Conservation (phyloP, 352 stramenopile genomes). For the Pythium scleroteichum region DNA sequence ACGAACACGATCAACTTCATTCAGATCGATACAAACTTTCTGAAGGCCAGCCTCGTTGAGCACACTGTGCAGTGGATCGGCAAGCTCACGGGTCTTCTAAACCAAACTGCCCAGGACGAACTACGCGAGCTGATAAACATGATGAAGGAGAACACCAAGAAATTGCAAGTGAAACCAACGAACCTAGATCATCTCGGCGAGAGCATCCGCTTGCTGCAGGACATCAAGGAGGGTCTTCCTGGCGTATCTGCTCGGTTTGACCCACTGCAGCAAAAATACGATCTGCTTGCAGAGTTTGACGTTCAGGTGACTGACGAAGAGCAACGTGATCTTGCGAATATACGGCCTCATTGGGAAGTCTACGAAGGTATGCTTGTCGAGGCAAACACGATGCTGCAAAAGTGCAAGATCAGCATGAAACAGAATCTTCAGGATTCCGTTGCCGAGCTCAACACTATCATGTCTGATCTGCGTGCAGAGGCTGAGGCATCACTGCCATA, state of each 20-base stretch:
- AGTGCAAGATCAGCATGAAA: constrained; percentile 95
- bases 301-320: constrained; percentile 89
- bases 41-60: constrained; percentile 91
- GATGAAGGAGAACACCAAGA: constrained; percentile 88
- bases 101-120: constrained; percentile 90
- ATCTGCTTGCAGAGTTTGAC: constrained; percentile 86
- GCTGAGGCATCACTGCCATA: constrained; percentile 80
- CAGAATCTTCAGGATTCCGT: constrained; percentile 93
- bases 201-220: constrained; percentile 87
- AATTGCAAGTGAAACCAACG: constrained; percentile 77
- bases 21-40: constrained; percentile 92
- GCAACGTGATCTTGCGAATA: constrained; percentile 62
- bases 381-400: constrained; percentile 89
- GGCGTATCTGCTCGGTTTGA: constrained; percentile 79
- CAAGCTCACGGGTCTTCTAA: constrained; percentile 91
- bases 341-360: constrained; percentile 77
- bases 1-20: constrained; percentile 96
- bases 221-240: constrained; percentile 81
- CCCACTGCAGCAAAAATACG: constrained; percentile 86
- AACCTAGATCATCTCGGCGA: constrained; percentile 92
- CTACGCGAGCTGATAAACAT: constrained; percentile 86
- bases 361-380: constrained; percentile 87
- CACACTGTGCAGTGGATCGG: constrained; percentile 94
- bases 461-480: constrained; percentile 76
- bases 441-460: constrained; percentile 81